Base-by-base conservation (phyloP, 768 basidiomycete species). In the Tulasnella sp. region DNA sequence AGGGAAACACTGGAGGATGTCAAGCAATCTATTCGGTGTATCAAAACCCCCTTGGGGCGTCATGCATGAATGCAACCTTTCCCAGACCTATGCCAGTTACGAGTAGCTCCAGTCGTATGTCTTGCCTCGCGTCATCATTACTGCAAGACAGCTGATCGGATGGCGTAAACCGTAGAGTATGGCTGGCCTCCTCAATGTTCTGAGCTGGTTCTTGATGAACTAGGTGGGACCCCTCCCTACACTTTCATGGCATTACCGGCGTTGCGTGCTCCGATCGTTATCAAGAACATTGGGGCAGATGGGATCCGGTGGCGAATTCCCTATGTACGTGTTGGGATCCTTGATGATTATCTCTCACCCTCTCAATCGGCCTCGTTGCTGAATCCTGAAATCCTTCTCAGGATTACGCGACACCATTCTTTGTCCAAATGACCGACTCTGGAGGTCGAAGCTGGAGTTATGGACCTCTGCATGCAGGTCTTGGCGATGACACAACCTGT, bases 381-480 rank as follows among this genome's bases (percentile, higher is more conserved):
- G 6, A 45, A 19, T 9, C 19, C 34, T 35, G 19, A 4, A 6
- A 6, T 8, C 4, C 22, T 48, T 15, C 27, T 28, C n/a, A 53
- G 51, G 43, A 45, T 25, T 46, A 34, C 43, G 31, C 44, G 24
- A 27, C 20, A 24, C 44, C 51, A 16, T 53, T 53, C 33, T 53
- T 53, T 35, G 35, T 53, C 9, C 46, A 42, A 10, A 20, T 53
- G 32, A 34, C 43, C 12, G 51, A 53, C 37, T 53, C 51, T 15
- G 19, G 43, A 1, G 51, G 44, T 15, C 22, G 34, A 16, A 37
- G 29, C 16, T 53, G 51, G 51, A 32, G 28, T 22, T 45, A 33
- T 45, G 51, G 51, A 1, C 51, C 51, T 10, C 32, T 53, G 35
- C 51, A 37, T 37, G 44, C 51, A 10, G 44, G 44, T 20, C 43